Evolutionary conservation across 768 basidiomycete species (phyloP), one percentile per base, ranked within the genome.

Genomic region (Tricholoma flavovirens): DNA sequence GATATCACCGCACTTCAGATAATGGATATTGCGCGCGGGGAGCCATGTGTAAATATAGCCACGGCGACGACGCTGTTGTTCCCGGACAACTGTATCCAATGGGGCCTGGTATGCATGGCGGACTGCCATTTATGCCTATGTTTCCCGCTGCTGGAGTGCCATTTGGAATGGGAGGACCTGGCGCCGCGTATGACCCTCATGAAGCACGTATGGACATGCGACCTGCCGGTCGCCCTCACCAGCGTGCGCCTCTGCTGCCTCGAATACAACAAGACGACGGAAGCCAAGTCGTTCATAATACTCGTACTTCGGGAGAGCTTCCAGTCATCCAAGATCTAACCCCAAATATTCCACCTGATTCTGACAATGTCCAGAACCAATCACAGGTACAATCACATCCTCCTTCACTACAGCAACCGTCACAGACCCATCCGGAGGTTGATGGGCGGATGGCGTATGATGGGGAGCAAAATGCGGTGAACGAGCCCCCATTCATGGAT

Each of bases 11-110:
- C 45, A 58, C 8, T 50, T 7, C 61, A 98, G 95, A 95, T 66
- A 86, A 86, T 56, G 95, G 95, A 1, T 97, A 86, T 72, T 98
- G 95, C 63, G 83, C 90, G 38, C 84, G 93, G 30, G 95, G 95
- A 48, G 86, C 82, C 17, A 80, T 81, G 58, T 98, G 95, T 78
- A 93, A 92, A 67, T 98, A 84, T 71, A 93, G 90, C 58, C 95
- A 98, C 63, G 93, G 90, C 35, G 90, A 92, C 1, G 91, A 95
- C 66, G 89, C 91, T 29, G 83, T 90, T 50, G 75, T 90, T 8
- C 90, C 88, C 0, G 81, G 79, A 0, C 85, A 84, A 59, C 67
- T 91, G 29, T 88, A 84, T 62, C 76, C 82, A 26, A 76, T 84
- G 75, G 75, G 75, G 32, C 73, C 73, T 8, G 65, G 66, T 42